Conservation (phyloP, 1,139 yeast genomes). For the Yamadazyma oceani region DNA sequence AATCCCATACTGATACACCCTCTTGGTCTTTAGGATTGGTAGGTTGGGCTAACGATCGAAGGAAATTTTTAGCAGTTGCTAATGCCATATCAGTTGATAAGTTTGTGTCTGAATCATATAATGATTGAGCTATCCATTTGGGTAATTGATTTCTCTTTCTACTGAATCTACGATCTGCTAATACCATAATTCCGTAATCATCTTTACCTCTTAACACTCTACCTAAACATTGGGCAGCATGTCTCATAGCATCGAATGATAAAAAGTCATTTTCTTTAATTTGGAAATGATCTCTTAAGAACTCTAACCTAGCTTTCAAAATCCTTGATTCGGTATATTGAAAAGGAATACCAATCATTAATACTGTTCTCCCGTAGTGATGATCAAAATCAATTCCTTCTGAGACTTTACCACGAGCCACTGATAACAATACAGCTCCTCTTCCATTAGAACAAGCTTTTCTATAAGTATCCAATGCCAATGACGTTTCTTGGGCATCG, state of each 20-base stretch:
- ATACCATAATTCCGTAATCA: constrained; percentile 97
- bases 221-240: constrained; percentile 98
- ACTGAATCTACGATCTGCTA: constrained; percentile 91
- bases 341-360: constrained; percentile 98
- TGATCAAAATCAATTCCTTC: constrained; percentile 99
- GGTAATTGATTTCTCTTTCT: constrained; percentile 87
- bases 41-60: constrained; percentile 94
- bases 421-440: constrained; percentile 93
- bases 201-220: constrained; percentile 96
- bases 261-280: constrained; percentile 91
- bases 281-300: constrained; percentile 87
- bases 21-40: constrained; percentile 87
- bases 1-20: constrained; percentile 92
- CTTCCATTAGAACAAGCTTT: constrained; percentile 97
- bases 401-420: constrained; percentile 97
- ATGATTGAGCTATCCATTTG: constrained; percentile 94
- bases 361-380: constrained; percentile 94
- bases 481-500: constrained; percentile 96
- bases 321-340: constrained; percentile 98
- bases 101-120: constrained; percentile 87
- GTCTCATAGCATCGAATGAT: constrained; percentile 99
- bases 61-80: constrained; percentile 88
- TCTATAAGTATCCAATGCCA: constrained; percentile 92
- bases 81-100: constrained; percentile 97
- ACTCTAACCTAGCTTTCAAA: constrained; percentile 89